Evolutionary conservation across 169 alveolate species (phyloP).

Genomic region (Plasmodium reichenowi): DNA sequence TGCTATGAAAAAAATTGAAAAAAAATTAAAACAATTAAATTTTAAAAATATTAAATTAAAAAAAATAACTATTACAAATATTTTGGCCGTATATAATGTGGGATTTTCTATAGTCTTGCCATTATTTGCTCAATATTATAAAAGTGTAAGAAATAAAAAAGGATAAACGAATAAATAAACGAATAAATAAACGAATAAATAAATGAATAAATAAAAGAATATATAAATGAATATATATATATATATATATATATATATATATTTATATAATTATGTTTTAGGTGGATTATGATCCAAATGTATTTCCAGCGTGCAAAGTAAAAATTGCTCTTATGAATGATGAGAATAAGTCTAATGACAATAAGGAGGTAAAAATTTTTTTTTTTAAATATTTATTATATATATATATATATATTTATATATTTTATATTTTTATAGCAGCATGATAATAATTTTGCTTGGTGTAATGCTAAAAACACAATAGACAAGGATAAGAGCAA

Average conservation of each 20-base stretch:
- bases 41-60: constrained; percentile 77
- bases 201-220: no score
- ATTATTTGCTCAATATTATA: constrained; percentile 77
- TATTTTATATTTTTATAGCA: constrained; percentile 3
- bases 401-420: no score
- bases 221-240: neutral
- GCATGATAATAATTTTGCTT: constrained; percentile 31
- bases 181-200: neutral
- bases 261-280: neutral
- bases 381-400: neutral
- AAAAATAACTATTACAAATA: constrained; percentile 78
- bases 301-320: constrained; percentile 73
- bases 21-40: constrained; percentile 79
- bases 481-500: constrained; percentile 31
- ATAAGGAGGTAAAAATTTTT: constrained; percentile 6
- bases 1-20: constrained; percentile 83
- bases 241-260: neutral
- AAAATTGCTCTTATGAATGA: constrained; percentile 59
- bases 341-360: constrained; percentile 17
- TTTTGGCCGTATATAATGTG: constrained; percentile 82
- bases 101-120: constrained; percentile 79
- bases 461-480: constrained; percentile 16
- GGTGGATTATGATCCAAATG: constrained; percentile 76
- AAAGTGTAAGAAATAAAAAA: constrained; percentile 32
- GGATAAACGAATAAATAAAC: neutral